Percentiles rank a stretch among this genome's conserved stretches.
These are phyloP conservation scores for Russula dissimulans DNA, from an alignment of 768 basidiomycete genomes.

Conservation along the genomic window DNA sequence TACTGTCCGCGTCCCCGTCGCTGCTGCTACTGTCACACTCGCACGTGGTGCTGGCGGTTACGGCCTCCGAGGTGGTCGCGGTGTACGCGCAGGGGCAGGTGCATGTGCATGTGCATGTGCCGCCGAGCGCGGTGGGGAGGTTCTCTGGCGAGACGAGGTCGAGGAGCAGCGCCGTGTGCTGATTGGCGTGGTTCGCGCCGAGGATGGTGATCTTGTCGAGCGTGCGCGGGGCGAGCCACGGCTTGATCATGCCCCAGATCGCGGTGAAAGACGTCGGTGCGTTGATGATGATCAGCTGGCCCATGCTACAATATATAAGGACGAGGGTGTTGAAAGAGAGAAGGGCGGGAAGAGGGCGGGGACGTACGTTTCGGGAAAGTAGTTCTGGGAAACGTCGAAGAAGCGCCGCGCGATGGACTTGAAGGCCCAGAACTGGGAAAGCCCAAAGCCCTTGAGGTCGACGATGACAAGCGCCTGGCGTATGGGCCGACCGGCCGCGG, in stretches of 20 bases:
- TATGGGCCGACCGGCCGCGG: conserved; percentile 43
- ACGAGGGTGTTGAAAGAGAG: too few relatives aligned
- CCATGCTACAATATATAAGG: conserved; percentile 43
- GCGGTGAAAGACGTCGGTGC: conserved; percentile 64
- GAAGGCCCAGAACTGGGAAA: conserved; percentile 70
- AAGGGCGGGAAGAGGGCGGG: not conserved
- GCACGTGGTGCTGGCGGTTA: not conserved
- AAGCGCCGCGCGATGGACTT: conserved; percentile 50
- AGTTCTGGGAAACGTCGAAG: conserved; percentile 72
- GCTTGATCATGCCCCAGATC: conserved; percentile 62
- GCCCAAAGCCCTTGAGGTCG: conserved; percentile 60
- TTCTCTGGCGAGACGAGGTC: conserved; percentile 54
- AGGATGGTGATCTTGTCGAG: conserved; percentile 57
- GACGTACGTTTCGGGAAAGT: conserved; percentile 65
- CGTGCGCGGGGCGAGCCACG: conserved; percentile 69
- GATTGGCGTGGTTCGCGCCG: conserved; percentile 38
- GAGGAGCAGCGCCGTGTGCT: conserved; percentile 46
- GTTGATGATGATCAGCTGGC: conserved; percentile 60
- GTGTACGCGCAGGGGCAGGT: not conserved
- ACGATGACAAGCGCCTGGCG: conserved; percentile 53
- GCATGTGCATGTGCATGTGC: conserved; percentile 47
- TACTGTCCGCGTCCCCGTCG: not conserved
- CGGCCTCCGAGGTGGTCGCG: not conserved
- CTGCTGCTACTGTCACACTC: not conserved
- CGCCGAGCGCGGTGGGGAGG: conserved; percentile 53